Conservation (phyloP, 1,139 yeast genomes). For the Eremothecium coryli region DNA sequence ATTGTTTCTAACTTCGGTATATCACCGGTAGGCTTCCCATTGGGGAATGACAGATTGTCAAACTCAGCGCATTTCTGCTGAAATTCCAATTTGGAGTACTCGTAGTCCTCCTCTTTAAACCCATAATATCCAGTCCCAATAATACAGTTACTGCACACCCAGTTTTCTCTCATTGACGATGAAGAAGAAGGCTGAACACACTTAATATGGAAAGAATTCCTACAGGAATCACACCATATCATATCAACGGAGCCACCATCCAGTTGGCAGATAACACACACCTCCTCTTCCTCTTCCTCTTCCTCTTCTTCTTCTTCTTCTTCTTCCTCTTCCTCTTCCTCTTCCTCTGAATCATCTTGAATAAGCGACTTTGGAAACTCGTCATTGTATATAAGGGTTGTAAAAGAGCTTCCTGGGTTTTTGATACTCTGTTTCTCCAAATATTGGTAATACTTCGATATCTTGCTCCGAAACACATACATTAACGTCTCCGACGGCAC, state of each 20-base stretch:
- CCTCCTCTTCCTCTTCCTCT: conserved; percentile 31
- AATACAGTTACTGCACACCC: conserved; percentile 79
- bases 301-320: conserved; percentile 31
- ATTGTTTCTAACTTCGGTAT: conserved; percentile 42
- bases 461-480: conserved; percentile 32
- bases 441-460: conserved; percentile 41
- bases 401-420: conserved; percentile 9
- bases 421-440: conserved; percentile 21
- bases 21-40: conserved; percentile 14
- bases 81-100: conserved; percentile 54
- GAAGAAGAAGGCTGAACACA: conserved; percentile 51
- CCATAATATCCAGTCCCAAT: conserved; percentile 87
- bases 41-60: conserved; percentile 34
- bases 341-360: conserved; percentile 9
- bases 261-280: conserved; percentile 47
- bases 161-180: conserved; percentile 45
- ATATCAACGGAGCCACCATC: conserved; percentile 43
- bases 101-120: conserved; percentile 62
- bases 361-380: conserved; percentile 28
- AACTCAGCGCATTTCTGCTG: conserved; percentile 49
- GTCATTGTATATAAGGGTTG: conserved; percentile 19
- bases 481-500: conserved; percentile 21
- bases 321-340: conserved; percentile 26
- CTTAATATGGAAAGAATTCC: conserved; percentile 52
- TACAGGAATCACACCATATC: conserved; percentile 66